Conservation (phyloP, 495 filamentous ascomycete species). For the Neurospora sp. region DNA sequence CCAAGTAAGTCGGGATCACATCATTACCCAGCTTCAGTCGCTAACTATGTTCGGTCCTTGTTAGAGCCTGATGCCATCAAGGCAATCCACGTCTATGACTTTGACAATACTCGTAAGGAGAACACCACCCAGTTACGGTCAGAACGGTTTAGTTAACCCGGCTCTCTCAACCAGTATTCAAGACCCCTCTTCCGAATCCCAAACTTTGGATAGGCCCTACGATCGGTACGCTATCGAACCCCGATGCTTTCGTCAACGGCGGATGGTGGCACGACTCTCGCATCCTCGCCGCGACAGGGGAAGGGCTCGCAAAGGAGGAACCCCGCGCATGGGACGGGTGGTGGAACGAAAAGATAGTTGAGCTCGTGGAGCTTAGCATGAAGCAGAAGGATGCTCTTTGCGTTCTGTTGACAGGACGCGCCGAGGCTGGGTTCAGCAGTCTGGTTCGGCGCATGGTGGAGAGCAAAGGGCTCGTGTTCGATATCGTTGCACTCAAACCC, state of each 20-base stretch:
- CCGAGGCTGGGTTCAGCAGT: conserved; percentile 62
- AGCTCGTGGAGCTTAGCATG: conserved; percentile 72
- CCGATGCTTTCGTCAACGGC: conserved; percentile 69
- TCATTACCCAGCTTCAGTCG: not conserved
- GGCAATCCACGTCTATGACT: conserved; percentile 90
- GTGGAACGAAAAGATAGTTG: conserved; percentile 94
- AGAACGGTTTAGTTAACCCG: not conserved
- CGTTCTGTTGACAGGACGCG: conserved; percentile 82
- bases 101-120: conserved; percentile 82
- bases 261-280: conserved; percentile 96
- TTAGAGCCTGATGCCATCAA: conserved; percentile 57
- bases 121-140: conserved; percentile 7
- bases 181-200: conserved; percentile 77
- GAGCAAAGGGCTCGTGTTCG: conserved; percentile 73
- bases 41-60: conserved; percentile 8
- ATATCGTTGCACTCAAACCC: conserved; percentile 85
- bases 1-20: conserved; percentile 35
- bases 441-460: conserved; percentile 75
- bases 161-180: conserved; percentile 54
- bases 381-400: conserved; percentile 79
- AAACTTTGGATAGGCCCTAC: conserved; percentile 76
- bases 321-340: conserved; percentile 77
- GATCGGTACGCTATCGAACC: conserved; percentile 61
- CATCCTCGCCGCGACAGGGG: conserved; percentile 77
- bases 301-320: conserved; percentile 77